phyloP scores from a whole-genome alignment of 306 rosid species.

The Dicorynia guianensis region DNA sequence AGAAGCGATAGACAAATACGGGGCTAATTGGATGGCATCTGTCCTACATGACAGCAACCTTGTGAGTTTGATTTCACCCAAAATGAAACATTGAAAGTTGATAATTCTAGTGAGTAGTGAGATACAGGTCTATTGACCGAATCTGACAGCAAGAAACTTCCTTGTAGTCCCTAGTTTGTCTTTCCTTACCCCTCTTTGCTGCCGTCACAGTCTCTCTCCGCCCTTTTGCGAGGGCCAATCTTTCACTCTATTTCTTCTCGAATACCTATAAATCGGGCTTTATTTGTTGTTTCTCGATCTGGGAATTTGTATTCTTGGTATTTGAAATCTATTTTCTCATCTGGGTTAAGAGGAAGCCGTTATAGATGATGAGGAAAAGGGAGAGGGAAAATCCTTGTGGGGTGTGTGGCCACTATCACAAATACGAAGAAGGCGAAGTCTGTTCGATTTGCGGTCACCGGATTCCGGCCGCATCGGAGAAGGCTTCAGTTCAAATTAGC shows the following conservation, averaged over 20 bases:
- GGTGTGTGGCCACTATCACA: slow-evolving; percentile 98
- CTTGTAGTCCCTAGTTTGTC: neutral
- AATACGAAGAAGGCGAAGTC: slow-evolving; percentile 95
- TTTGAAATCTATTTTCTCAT: no score
- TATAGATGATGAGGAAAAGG: slow-evolving; percentile 82
- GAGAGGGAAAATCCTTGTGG: slow-evolving; percentile 99
- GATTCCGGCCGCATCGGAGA: slow-evolving; percentile 79
- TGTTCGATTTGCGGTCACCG: slow-evolving; percentile 97
- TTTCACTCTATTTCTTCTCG: neutral
- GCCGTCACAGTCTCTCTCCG: neutral
- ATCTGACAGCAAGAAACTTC: neutral
- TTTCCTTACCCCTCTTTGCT: no score
- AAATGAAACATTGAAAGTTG: neutral
- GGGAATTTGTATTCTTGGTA: neutral
- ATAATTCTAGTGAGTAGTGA: neutral
- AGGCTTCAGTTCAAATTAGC: slow-evolving; percentile 70
- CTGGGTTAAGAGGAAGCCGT: slow-evolving; percentile 1
- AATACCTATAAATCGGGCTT: neutral
- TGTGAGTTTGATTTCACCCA: no score
- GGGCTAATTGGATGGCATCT: no score
- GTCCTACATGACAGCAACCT: no score
- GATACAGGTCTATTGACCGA: neutral
- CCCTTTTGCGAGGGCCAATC: neutral
- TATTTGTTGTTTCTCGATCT: neutral
- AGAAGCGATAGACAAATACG: neutral